These are phyloP conservation scores for Wickerhamia fluorescens DNA, from an alignment of 805 yeast species.

Conservation along the genomic window DNA sequence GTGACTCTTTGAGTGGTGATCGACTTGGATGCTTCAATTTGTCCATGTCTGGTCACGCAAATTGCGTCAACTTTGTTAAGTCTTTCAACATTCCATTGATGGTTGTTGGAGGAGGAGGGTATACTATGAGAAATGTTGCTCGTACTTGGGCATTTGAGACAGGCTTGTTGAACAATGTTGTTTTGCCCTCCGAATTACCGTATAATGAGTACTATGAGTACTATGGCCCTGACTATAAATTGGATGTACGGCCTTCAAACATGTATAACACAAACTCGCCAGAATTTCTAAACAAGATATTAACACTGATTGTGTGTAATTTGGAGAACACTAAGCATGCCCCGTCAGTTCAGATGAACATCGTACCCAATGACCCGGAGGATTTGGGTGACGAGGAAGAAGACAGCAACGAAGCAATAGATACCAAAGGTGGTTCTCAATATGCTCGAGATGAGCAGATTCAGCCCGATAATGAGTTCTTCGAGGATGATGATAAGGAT, in stretches of 20 bases:
- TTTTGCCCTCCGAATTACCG: constrained; percentile 58
- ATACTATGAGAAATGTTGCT: constrained; percentile 95
- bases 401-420: constrained; percentile 71
- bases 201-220: constrained; percentile 96
- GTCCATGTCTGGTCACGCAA: constrained; percentile 92
- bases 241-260: constrained; percentile 91
- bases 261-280: constrained; percentile 96
- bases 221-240: constrained; percentile 93
- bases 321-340: constrained; percentile 89
- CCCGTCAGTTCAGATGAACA: constrained; percentile 92
- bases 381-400: constrained; percentile 84
- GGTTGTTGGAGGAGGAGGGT: constrained; percentile 98
- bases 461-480: constrained; percentile 72
- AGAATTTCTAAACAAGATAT: constrained; percentile 80
- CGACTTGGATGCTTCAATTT: constrained; percentile 92
- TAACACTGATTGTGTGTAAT: constrained; percentile 68
- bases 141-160: constrained; percentile 94
- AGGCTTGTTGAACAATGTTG: constrained; percentile 74
- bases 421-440: constrained; percentile 87
- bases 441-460: constrained; percentile 71
- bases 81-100: constrained; percentile 82
- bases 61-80: constrained; percentile 84
- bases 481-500: constrained; percentile 53
- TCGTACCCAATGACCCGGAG: constrained; percentile 83
- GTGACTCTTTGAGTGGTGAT: constrained; percentile 94